These are phyloP conservation scores for Psophocarpus tetragonolobus DNA, from an alignment of 306 rosid genomes.

Conservation along the genomic window DNA sequence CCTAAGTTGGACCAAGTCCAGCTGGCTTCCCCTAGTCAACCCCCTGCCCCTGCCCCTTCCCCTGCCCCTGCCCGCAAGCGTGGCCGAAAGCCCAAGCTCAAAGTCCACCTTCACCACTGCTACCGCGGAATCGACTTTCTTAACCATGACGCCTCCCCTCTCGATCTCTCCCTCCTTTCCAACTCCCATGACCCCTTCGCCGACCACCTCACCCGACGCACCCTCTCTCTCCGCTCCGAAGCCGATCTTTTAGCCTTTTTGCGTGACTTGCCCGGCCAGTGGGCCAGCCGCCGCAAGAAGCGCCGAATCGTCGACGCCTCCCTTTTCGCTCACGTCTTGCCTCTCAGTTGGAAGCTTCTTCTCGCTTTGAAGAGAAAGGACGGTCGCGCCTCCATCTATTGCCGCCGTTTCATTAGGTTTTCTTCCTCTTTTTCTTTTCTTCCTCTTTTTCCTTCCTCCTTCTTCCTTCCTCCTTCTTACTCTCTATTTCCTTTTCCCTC, in stretches of 20 bases:
- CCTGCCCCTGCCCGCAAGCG: conserved; percentile 46
- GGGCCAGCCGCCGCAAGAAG: conserved; percentile 89
- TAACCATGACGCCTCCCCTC: conserved; percentile 49
- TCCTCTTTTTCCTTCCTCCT: neutral
- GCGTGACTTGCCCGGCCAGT: conserved; percentile 77
- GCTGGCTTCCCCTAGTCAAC: conserved; percentile 21
- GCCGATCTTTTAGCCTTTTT: conserved; percentile 71
- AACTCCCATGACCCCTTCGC: conserved; percentile 58
- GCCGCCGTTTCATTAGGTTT: conserved; percentile 82
- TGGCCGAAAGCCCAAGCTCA: conserved; percentile 77
- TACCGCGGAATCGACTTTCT: conserved; percentile 43
- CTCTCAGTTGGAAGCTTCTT: conserved; percentile 81
- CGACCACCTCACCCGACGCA: conserved; percentile 63
- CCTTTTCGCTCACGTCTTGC: conserved; percentile 65
- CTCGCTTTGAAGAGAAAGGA: conserved; percentile 78
- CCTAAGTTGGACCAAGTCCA: conserved; percentile 66
- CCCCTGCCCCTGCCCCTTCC: neutral
- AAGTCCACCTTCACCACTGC: conserved; percentile 46
- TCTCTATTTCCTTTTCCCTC: conserved; percentile 23
- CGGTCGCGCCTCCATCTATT: conserved; percentile 84
- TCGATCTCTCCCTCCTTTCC: conserved; percentile 49
- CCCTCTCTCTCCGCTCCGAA: conserved; percentile 60
- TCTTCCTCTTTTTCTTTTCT: neutral
- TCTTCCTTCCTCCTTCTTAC: neutral
- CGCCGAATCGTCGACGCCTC: conserved; percentile 76